A percentile compares a stretch with the other conserved stretches of the same genome.
Evolutionary conservation across 345 rosid genomes (phyloP).

Genomic region (Syzygium oleosum): DNA sequence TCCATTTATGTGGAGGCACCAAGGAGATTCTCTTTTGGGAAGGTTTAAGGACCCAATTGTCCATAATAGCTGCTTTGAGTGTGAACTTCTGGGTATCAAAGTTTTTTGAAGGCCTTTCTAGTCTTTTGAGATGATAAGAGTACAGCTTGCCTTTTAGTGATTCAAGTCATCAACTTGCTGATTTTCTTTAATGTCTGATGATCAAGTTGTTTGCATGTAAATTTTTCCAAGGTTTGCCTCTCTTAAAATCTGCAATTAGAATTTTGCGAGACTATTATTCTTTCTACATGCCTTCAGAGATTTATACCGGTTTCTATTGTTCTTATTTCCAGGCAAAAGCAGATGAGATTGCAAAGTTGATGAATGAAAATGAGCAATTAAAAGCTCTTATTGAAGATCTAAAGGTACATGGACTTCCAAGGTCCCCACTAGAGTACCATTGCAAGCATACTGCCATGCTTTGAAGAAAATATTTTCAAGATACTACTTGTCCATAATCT

Average conservation of each 20-base stretch:
- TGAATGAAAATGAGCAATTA: slow-evolving; percentile 95
- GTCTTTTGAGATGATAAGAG: background rate
- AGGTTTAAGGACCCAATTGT: background rate
- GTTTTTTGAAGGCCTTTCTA: background rate
- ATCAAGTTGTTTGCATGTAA: background rate
- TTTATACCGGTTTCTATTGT: background rate
- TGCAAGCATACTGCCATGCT: background rate
- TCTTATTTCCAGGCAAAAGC: slow-evolving; percentile 76
- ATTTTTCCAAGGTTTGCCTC: background rate
- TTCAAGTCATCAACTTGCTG: background rate
- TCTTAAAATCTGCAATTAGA: background rate
- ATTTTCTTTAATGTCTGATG: background rate
- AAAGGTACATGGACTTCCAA: slow-evolving; percentile 51
- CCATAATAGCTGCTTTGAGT: background rate
- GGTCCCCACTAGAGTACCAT: background rate
- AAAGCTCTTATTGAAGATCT: slow-evolving; percentile 70
- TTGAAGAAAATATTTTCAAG: background rate
- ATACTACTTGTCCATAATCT: background rate
- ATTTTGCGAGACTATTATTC: background rate
- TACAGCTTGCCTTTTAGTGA: background rate
- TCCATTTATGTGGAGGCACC: background rate
- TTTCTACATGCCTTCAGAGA: background rate
- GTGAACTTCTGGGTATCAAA: background rate
- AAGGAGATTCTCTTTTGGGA: background rate
- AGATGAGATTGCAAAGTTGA: slow-evolving; percentile 90